Evolutionary conservation across 2,329 filamentous ascomycete species (phyloP).

Genomic region (Rugonectria rugulosa): DNA sequence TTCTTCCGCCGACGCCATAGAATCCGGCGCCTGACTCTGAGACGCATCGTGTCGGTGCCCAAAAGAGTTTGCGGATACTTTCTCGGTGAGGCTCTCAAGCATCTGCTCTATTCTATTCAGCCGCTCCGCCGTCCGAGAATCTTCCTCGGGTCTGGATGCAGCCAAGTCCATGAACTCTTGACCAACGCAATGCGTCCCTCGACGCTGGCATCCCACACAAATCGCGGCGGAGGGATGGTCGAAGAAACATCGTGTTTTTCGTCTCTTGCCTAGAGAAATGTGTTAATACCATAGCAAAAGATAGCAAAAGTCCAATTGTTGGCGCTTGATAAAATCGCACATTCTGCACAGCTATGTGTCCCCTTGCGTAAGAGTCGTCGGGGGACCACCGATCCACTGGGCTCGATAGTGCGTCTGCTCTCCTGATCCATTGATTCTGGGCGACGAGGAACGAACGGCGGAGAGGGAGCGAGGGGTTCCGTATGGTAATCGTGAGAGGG

Average conservation of each 20-base stretch:
- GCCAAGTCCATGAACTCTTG: constrained; percentile 3
- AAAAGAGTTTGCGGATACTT: neutral
- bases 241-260: constrained; percentile 4
- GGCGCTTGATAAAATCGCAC: neutral
- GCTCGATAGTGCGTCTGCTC: neutral
- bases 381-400: neutral
- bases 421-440: neutral
- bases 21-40: neutral
- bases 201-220: constrained; percentile 10
- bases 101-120: constrained; percentile 5
- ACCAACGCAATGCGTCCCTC: constrained; percentile 3
- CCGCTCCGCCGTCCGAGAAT: neutral
- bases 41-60: neutral
- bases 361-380: constrained; percentile 3
- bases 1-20: neutral
- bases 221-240: neutral
- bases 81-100: neutral
- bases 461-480: neutral
- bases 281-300: neutral
- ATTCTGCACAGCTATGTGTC: constrained; percentile 9
- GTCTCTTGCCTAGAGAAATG: neutral
- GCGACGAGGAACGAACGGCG: neutral
- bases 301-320: neutral
- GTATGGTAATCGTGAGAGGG: neutral
- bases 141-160: neutral